A percentile compares a stretch with the other conserved stretches of the same genome.
Conservation (phyloP, 129 eudicot genomes). For the Helichrysum umbraculigerum region DNA sequence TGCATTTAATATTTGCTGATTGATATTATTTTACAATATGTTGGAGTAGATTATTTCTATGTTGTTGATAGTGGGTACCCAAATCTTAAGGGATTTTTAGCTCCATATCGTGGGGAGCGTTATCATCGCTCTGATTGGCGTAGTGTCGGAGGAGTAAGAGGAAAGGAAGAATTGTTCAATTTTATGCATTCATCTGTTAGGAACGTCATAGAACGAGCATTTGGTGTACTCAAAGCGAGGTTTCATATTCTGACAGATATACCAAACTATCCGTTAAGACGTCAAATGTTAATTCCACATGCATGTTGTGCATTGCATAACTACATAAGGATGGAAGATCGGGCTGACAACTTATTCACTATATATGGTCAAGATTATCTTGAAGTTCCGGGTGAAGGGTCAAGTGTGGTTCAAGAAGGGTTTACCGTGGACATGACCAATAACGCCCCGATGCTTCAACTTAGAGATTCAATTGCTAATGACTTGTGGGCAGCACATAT, state of each 20-base stretch:
- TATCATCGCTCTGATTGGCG: slow-evolving; percentile 16
- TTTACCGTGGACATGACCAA: background rate
- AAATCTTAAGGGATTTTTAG: background rate
- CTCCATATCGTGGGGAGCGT: slow-evolving; percentile 9
- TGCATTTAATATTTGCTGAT: too few species aligned
- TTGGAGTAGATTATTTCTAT: background rate
- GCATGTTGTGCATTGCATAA: slow-evolving; percentile 18
- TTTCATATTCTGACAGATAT: slow-evolving; percentile 9
- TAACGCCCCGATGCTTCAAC: background rate
- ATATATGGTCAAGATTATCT: background rate
- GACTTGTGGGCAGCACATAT: background rate
- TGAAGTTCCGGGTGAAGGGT: background rate
- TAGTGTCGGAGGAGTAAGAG: background rate
- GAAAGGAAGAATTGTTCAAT: slow-evolving; percentile 9
- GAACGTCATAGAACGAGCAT: slow-evolving; percentile 2
- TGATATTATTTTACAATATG: background rate
- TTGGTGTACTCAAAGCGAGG: slow-evolving; percentile 3
- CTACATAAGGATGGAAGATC: slow-evolving; percentile 9
- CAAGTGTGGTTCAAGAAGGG: background rate
- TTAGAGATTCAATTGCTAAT: background rate
- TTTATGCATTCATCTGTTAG: slow-evolving; percentile 12
- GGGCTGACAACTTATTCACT: background rate
- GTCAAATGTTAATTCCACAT: slow-evolving; percentile 7
- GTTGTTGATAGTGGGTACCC: slow-evolving; percentile 10
- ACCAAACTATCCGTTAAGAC: slow-evolving; percentile 3